Percentiles rank a stretch among this genome's conserved stretches.
These are phyloP conservation scores for Chaetothyriales sp. DNA, from an alignment of 2,329 filamentous ascomycete genomes.

Conservation along the genomic window DNA sequence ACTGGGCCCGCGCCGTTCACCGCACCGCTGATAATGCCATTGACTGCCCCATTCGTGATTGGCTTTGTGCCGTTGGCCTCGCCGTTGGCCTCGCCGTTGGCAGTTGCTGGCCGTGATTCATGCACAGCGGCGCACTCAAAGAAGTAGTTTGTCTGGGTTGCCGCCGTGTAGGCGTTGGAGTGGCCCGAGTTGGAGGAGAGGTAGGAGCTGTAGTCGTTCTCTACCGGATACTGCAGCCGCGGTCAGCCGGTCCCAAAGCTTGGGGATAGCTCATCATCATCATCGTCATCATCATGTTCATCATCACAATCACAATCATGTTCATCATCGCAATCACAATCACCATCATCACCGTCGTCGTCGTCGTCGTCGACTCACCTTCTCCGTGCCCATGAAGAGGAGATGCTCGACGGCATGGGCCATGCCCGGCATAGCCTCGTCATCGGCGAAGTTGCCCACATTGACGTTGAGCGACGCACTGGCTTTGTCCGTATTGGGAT, in stretches of 20 bases:
- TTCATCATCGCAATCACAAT: too few species aligned
- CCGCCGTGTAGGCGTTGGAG: constrained; percentile 88
- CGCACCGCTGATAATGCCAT: constrained; percentile 10
- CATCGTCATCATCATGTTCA: too few species aligned
- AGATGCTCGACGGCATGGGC: constrained; percentile 93
- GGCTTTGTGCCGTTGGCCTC: neutral
- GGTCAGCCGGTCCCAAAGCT: too few species aligned
- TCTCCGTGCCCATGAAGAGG: constrained; percentile 96
- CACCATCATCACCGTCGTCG: too few species aligned
- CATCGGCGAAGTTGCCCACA: constrained; percentile 89
- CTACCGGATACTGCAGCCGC: constrained; percentile 57
- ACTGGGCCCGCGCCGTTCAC: constrained; percentile 3
- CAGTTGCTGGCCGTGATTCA: constrained; percentile 23
- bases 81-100: constrained; percentile 3
- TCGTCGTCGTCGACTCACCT: constrained; percentile 35
- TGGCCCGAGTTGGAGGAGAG: constrained; percentile 77
- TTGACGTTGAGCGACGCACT: constrained; percentile 91
- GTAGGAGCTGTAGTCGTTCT: constrained; percentile 93
- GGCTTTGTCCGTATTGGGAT: constrained; percentile 90
- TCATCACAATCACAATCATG: too few species aligned
- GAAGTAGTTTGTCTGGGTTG: constrained; percentile 93
- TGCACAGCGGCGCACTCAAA: constrained; percentile 84
- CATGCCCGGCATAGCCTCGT: constrained; percentile 81
- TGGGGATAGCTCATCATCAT: neutral
- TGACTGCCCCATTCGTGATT: constrained; percentile 3